Evolutionary conservation across 2,329 filamentous ascomycete genomes (phyloP).

Genomic region (Fusarium buxicola): DNA sequence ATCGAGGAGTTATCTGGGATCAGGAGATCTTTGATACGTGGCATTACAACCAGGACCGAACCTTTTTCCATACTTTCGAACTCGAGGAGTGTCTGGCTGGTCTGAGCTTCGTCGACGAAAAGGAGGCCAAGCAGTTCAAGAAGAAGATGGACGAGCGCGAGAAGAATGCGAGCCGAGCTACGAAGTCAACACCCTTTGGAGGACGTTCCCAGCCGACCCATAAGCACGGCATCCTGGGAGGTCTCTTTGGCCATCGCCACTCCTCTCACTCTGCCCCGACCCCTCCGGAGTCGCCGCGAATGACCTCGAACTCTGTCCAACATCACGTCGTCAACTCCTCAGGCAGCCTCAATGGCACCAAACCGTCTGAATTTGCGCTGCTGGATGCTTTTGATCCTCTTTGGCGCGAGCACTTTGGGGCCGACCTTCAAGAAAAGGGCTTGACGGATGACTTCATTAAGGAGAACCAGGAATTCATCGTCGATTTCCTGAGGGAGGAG

Average conservation of each 20-base stretch:
- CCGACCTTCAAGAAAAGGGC: slow-evolving; percentile 71
- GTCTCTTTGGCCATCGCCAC: slow-evolving; percentile 72
- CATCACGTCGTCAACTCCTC: slow-evolving; percentile 55
- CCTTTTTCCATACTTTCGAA: slow-evolving; percentile 98
- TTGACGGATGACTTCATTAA: slow-evolving; percentile 75
- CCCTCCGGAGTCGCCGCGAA: slow-evolving; percentile 67
- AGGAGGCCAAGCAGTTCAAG: slow-evolving; percentile 95
- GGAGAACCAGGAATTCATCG: slow-evolving; percentile 76
- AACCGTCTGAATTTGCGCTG: slow-evolving; percentile 64
- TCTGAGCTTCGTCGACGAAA: slow-evolving; percentile 94
- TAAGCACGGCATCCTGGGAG: slow-evolving; percentile 65
- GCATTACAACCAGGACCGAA: slow-evolving; percentile 94
- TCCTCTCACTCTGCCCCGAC: slow-evolving; percentile 66
- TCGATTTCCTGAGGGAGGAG: slow-evolving; percentile 71
- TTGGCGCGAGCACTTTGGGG: slow-evolving; percentile 74
- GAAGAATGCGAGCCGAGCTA: slow-evolving; percentile 93
- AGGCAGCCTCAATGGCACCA: slow-evolving; percentile 60
- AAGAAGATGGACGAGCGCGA: slow-evolving; percentile 98
- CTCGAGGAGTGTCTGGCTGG: slow-evolving; percentile 91
- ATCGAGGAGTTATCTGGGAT: slow-evolving; percentile 92
- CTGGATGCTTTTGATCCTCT: slow-evolving; percentile 73
- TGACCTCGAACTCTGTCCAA: slow-evolving; percentile 52
- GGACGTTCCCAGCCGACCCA: slow-evolving; percentile 56
- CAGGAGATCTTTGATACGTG: slow-evolving; percentile 98
- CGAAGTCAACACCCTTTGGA: slow-evolving; percentile 80